These are phyloP conservation scores for Mortierella sp. DNA, from an alignment of 371 early-diverging fungal species.

Conservation along the genomic window DNA sequence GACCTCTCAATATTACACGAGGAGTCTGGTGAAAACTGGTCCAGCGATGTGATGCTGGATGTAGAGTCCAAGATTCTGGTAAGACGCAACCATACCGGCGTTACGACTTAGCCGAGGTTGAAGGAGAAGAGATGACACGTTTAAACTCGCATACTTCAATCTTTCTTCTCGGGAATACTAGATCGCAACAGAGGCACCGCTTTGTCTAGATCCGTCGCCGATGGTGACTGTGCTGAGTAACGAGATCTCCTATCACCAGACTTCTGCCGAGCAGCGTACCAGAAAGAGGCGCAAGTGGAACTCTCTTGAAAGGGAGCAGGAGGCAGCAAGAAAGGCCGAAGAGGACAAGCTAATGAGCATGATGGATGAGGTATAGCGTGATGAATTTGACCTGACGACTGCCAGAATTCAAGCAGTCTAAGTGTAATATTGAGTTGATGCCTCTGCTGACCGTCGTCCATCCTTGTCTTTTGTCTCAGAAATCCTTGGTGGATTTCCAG, in stretches of 20 bases:
- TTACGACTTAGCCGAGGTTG: no score
- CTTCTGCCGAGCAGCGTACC: slow-evolving; percentile 52
- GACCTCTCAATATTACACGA: slow-evolving; percentile 68
- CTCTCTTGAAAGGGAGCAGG: slow-evolving; percentile 69
- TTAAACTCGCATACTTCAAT: no score
- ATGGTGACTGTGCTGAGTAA: slow-evolving; percentile 69
- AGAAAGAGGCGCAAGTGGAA: slow-evolving; percentile 70
- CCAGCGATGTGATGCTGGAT: slow-evolving; percentile 63
- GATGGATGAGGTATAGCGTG: slow-evolving; percentile 72
- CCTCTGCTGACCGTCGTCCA: no score
- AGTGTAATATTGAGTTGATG: no score
- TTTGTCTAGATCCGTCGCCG: slow-evolving; percentile 69
- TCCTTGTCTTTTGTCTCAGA: slow-evolving; percentile 28
- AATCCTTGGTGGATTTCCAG: slow-evolving; percentile 43
- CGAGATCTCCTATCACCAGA: slow-evolving; percentile 59
- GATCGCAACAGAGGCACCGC: slow-evolving; percentile 68
- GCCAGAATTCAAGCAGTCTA: no score
- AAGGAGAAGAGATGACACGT: no score
- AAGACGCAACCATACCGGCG: no score
- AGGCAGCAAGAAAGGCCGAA: slow-evolving; percentile 68
- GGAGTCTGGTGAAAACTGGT: slow-evolving; percentile 63
- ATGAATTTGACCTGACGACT: no score
- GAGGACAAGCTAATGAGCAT: slow-evolving; percentile 69
- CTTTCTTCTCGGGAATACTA: slow-evolving; percentile 7
- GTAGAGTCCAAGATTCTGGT: slow-evolving; percentile 70